Conservation (phyloP, 306 rosid genomes). For the Ormosia semicastrata region DNA sequence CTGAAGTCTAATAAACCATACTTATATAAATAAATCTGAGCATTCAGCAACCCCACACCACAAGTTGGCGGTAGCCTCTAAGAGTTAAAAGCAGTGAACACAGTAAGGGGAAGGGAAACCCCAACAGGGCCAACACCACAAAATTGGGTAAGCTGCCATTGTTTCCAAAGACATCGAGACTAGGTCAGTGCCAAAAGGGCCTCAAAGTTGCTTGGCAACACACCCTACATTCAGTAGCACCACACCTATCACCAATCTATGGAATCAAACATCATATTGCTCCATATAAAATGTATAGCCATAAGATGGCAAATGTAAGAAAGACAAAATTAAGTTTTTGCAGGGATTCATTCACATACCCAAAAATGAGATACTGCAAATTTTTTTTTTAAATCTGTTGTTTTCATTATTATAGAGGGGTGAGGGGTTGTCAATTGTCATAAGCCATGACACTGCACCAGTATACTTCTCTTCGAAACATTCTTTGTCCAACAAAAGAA, state of each 20-base stretch:
- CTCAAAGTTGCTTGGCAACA: conserved; percentile 18
- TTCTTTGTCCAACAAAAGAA: conserved; percentile 54
- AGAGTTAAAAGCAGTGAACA: conserved; percentile 27
- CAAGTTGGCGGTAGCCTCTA: conserved; percentile 32
- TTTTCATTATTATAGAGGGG: neutral
- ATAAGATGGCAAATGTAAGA: neutral
- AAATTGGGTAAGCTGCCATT: conserved; percentile 51
- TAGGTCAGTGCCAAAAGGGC: conserved; percentile 37
- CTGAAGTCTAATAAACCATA: neutral
- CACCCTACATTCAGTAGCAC: conserved; percentile 30
- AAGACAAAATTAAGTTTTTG: conserved; percentile 23
- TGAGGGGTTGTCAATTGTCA: neutral
- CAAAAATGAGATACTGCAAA: neutral
- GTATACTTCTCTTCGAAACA: conserved; percentile 55
- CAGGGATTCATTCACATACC: neutral
- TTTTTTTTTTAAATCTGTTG: neutral
- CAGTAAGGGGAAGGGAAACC: neutral
- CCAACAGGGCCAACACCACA: conserved; percentile 28
- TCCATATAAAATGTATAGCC: neutral
- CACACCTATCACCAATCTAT: conserved; percentile 18
- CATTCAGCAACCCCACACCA: neutral
- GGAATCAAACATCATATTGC: conserved; percentile 36
- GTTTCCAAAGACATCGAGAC: conserved; percentile 45
- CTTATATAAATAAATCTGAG: conserved; percentile 20
- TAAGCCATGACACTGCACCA: neutral